Conservation (phyloP, 176 grass and related monocot genomes). For the Lolium perenne region DNA sequence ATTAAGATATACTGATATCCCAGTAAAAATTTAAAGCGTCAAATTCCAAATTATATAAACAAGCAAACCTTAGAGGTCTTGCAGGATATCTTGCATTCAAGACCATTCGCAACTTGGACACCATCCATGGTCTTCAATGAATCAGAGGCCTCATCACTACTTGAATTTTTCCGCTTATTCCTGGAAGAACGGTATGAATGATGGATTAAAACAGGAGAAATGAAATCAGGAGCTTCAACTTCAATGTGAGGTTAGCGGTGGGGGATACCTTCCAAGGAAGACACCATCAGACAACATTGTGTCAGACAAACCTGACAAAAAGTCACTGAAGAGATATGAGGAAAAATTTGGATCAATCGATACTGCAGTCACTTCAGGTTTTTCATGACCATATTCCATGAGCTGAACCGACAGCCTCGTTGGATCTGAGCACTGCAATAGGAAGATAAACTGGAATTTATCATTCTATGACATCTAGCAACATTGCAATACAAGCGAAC, state of each 20-base stretch:
- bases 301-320: constrained; percentile 61
- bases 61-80: constrained; percentile 72
- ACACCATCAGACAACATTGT: constrained; percentile 59
- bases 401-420: constrained; percentile 82
- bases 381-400: constrained; percentile 96
- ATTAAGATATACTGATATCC: not conserved
- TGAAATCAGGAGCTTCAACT: constrained; percentile 16
- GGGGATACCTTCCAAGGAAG: constrained; percentile 77
- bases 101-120: constrained; percentile 78
- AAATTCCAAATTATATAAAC: not conserved
- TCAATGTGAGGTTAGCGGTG: not conserved
- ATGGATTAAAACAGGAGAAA: constrained; percentile 19
- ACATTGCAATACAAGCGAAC: not conserved
- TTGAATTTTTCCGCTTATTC: constrained; percentile 73
- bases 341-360: constrained; percentile 99
- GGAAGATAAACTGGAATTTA: constrained; percentile 41
- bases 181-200: constrained; percentile 48
- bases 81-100: constrained; percentile 97
- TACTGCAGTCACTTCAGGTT: constrained; percentile 88
- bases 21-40: not conserved
- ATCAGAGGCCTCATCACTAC: constrained; percentile 59
- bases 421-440: constrained; percentile 69
- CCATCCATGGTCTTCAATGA: constrained; percentile 62
- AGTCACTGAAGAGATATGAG: constrained; percentile 68
- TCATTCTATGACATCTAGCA: constrained; percentile 27